Evolutionary conservation across 345 rosid genomes (phyloP), one percentile per base, ranked within the genome.

Genomic region (Hibiscus tridactylites): DNA sequence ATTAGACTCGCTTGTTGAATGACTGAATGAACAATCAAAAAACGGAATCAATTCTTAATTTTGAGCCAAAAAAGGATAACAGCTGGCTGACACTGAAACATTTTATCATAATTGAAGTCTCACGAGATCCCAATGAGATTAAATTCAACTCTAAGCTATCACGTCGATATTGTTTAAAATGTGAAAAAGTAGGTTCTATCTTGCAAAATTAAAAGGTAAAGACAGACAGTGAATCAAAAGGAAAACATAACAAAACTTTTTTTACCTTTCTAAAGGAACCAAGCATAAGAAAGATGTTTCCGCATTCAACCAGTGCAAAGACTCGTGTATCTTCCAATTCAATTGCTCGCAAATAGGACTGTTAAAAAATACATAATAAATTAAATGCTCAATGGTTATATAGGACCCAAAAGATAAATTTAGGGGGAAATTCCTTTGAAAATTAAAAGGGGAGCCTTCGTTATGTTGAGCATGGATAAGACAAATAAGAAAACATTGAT

Each of bases 341-440:
- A 37, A 89, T 87, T 64, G 97, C 91, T 50, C 93, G 87, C 12
- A 86, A 91, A 81, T 88, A 92, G n/a, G 97, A 92, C 99, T 94
- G 85, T 70, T 76, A 29, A 21, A 35, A 37, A 82, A 67, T 29
- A 31, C 50, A 37, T 19, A 67, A 66, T 33, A 29, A 71, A 71
- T 75, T 56, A 29, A 26, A 10, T 26, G n/a, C 29, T 57, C 46
- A 49, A 42, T 65, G 70, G 28, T 21, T 44, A 24, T 15, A 26
- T 65, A 12, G 56, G 35, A 46, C 12, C n/a, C 8, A 19, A 31
- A 19, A 64, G 17, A 64, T 19, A 21, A 10, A 42, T 63, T 63
- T 63, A 39, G 19, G 50, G 17, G 37, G 17, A 15, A 17, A 35
- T 35, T 37, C 68, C 28, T 9, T 10, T 9, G 29, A 63, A 50